Evolutionary conservation across 108 stramenopile species (phyloP).

Genomic region (Cyclotella distinguenda): DNA sequence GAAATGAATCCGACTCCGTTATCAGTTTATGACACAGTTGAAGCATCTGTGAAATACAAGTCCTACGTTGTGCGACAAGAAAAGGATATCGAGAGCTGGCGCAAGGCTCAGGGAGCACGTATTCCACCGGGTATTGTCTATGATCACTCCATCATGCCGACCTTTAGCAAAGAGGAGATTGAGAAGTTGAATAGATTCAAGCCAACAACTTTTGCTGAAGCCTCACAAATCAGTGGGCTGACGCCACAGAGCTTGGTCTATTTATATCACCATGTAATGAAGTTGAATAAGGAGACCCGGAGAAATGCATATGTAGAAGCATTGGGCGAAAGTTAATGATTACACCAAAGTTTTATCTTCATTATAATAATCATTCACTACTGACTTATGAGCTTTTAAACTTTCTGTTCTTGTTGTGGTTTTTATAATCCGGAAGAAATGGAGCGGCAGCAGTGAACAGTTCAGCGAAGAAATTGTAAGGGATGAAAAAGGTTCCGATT

Average conservation of each 20-base stretch:
- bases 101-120: constrained; percentile 79
- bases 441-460: constrained; percentile 86
- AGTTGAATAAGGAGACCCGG: constrained; percentile 65
- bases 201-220: constrained; percentile 91
- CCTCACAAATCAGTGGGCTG: constrained; percentile 91
- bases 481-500: constrained; percentile 88
- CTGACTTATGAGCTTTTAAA: constrained; percentile 31
- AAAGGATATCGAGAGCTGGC: constrained; percentile 94
- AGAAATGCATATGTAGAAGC: constrained; percentile 21
- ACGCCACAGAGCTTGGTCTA: constrained; percentile 94
- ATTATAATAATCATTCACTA: neutral
- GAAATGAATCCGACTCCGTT: constrained; percentile 48
- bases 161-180: constrained; percentile 90
- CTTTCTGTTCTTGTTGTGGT: constrained; percentile 67
- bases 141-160: constrained; percentile 72
- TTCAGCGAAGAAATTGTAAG: constrained; percentile 91
- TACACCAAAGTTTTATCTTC: neutral
- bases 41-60: constrained; percentile 90
- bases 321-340: constrained; percentile 4
- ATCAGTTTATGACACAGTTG: constrained; percentile 89
- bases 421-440: constrained; percentile 88
- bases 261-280: constrained; percentile 86
- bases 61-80: constrained; percentile 85
- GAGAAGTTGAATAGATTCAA: constrained; percentile 72
- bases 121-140: constrained; percentile 91